phyloP scores from a whole-genome alignment of 805 yeast species.

The Cyberlindnera maclurae region DNA sequence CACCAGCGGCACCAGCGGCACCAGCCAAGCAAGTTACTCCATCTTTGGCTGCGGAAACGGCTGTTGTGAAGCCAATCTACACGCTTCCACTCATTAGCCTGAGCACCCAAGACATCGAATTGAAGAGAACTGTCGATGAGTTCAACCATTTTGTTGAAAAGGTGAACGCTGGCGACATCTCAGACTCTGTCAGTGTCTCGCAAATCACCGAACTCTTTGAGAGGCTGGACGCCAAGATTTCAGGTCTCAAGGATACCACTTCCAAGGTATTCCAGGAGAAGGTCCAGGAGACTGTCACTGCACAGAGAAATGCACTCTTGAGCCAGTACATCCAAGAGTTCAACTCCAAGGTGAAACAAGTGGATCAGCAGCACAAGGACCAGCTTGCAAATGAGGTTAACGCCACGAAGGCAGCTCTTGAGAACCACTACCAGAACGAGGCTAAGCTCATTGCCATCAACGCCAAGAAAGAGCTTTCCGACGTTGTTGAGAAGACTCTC shows the following conservation, averaged over 20 bases:
- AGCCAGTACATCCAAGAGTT: slow-evolving; percentile 53
- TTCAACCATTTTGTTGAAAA: slow-evolving; percentile 18
- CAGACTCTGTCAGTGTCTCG: slow-evolving; percentile 9
- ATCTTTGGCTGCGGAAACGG: slow-evolving; percentile 3
- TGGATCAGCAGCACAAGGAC: slow-evolving; percentile 51
- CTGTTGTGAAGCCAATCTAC: slow-evolving; percentile 4
- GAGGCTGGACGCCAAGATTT: slow-evolving; percentile 18
- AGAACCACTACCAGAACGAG: slow-evolving; percentile 68
- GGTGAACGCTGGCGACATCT: slow-evolving; percentile 19
- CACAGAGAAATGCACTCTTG: slow-evolving; percentile 50
- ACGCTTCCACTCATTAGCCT: slow-evolving; percentile 24
- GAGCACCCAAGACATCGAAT: slow-evolving; percentile 23
- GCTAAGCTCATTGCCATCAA: slow-evolving; percentile 59
- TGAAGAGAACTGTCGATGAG: slow-evolving; percentile 20
- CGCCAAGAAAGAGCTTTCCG: slow-evolving; percentile 60
- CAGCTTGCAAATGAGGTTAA: slow-evolving; percentile 59
- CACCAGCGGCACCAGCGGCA: not conserved
- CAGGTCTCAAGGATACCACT: slow-evolving; percentile 8
- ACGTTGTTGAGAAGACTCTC: slow-evolving; percentile 48
- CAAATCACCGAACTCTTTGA: slow-evolving; percentile 11
- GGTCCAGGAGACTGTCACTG: slow-evolving; percentile 20
- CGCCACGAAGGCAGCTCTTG: slow-evolving; percentile 56
- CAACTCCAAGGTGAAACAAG: slow-evolving; percentile 49
- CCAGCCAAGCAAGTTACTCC: too few relatives aligned
- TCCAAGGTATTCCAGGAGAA: slow-evolving; percentile 7